Conservation (phyloP, 2,329 filamentous ascomycete genomes). For the Fusarium veterinarium region DNA sequence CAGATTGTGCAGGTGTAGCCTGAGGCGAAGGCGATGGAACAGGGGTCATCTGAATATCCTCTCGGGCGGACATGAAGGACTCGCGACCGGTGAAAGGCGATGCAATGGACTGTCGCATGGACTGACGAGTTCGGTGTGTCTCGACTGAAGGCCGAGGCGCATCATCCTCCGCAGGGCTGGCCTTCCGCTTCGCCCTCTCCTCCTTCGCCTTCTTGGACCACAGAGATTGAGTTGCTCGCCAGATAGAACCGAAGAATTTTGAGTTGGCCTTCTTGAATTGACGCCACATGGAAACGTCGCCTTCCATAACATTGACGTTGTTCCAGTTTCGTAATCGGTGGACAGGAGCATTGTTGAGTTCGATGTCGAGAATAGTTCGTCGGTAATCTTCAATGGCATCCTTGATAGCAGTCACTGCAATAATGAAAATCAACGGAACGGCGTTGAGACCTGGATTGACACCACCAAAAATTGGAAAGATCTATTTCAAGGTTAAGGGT, state of each 20-base stretch:
- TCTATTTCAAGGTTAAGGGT: conserved; percentile 63
- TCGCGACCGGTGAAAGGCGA: conserved; percentile 65
- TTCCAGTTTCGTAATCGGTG: conserved; percentile 89
- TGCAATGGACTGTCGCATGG: conserved; percentile 55
- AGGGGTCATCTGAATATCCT: conserved; percentile 95
- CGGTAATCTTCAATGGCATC: conserved; percentile 97
- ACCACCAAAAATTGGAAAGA: conserved; percentile 95
- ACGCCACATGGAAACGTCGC: conserved; percentile 88
- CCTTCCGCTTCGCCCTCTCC: conserved; percentile 62
- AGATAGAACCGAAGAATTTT: conserved; percentile 66
- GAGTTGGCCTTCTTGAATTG: conserved; percentile 90
- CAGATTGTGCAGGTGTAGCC: conserved; percentile 47
- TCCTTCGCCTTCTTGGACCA: conserved; percentile 64
- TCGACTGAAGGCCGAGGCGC: conserved; percentile 70
- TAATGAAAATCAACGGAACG: conserved; percentile 92
- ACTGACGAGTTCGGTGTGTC: conserved; percentile 50
- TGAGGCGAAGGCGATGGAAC: conserved; percentile 82
- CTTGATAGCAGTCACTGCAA: conserved; percentile 89
- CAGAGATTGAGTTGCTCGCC: conserved; percentile 57
- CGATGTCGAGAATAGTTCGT: conserved; percentile 88
- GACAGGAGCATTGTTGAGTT: conserved; percentile 95
- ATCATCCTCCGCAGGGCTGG: conserved; percentile 51
- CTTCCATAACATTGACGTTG: conserved; percentile 92
- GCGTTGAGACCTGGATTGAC: conserved; percentile 90
- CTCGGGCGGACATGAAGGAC: conserved; percentile 66